These are phyloP conservation scores for Fraxinus dipetala DNA, from an alignment of 305 asterid genomes.

Conservation along the genomic window DNA sequence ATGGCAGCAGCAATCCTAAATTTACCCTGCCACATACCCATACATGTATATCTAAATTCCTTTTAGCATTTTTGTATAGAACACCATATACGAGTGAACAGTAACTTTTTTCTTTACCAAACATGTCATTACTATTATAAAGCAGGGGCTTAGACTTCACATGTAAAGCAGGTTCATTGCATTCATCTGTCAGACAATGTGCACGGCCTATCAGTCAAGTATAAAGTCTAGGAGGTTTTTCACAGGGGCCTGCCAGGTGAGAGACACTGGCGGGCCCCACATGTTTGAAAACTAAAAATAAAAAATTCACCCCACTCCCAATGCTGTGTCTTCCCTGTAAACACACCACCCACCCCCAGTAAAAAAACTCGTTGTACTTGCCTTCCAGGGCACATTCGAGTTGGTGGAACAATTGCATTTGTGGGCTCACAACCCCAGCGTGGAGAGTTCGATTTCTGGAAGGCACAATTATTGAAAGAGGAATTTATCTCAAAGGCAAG, in stretches of 20 bases:
- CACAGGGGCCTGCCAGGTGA: no score
- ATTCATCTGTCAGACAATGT: background rate
- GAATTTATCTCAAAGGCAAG: no score
- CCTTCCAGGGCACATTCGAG: background rate
- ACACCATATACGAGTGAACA: background rate
- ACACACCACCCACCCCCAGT: no score
- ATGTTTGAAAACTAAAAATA: no score
- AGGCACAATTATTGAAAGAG: no score
- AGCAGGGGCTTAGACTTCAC: background rate
- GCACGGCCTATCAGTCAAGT: background rate
- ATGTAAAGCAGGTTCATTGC: background rate
- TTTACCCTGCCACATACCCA: background rate
- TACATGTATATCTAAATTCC: background rate
- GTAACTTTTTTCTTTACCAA: background rate
- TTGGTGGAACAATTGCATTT: no score
- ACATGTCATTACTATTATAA: background rate
- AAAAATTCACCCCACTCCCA: no score
- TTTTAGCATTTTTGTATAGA: background rate
- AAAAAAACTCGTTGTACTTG: no score
- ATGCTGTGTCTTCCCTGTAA: no score
- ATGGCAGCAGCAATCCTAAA: conserved; percentile 64
- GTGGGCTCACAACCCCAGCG: no score
- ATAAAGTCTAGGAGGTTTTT: background rate
- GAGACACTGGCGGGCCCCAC: no score
- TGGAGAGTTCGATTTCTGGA: no score